These are phyloP conservation scores for Pyrenula massariospora DNA, from an alignment of 495 filamentous ascomycete species.

Conservation along the genomic window DNA sequence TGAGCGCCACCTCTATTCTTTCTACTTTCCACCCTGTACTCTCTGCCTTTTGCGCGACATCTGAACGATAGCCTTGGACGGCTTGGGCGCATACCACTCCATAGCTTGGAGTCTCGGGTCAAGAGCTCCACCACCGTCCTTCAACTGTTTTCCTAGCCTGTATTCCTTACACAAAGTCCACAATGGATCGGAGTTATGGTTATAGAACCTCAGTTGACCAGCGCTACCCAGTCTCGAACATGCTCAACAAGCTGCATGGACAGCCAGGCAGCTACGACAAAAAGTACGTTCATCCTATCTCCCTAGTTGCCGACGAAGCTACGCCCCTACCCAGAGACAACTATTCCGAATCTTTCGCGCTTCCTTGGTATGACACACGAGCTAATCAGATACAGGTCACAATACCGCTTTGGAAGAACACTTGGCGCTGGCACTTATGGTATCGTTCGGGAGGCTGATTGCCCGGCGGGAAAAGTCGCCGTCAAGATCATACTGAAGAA, in stretches of 20 bases:
- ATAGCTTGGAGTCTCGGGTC: neutral
- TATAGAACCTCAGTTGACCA: no score
- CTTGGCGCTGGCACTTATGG: constrained; percentile 96
- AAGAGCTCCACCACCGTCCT: neutral
- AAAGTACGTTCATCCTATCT: constrained; percentile 47
- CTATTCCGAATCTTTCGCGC: no score
- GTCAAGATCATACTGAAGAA: constrained; percentile 99
- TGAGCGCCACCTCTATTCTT: no score
- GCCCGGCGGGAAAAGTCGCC: constrained; percentile 72
- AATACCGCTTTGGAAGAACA: constrained; percentile 85
- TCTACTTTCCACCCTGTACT: neutral
- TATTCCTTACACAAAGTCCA: no score
- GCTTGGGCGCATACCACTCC: no score
- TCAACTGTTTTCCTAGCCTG: neutral
- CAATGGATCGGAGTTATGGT: no score
- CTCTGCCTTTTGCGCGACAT: neutral
- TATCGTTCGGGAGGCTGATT: constrained; percentile 89
- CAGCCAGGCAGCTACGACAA: constrained; percentile 98
- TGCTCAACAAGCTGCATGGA: constrained; percentile 95
- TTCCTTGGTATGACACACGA: no score
- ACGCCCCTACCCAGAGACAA: no score
- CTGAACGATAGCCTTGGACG: no score
- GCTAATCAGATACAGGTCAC: constrained; percentile 39
- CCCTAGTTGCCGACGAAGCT: neutral
- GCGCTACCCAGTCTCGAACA: constrained; percentile 57